These are phyloP conservation scores for Trametes sanguinea DNA, from an alignment of 768 basidiomycete species.

Conservation along the genomic window DNA sequence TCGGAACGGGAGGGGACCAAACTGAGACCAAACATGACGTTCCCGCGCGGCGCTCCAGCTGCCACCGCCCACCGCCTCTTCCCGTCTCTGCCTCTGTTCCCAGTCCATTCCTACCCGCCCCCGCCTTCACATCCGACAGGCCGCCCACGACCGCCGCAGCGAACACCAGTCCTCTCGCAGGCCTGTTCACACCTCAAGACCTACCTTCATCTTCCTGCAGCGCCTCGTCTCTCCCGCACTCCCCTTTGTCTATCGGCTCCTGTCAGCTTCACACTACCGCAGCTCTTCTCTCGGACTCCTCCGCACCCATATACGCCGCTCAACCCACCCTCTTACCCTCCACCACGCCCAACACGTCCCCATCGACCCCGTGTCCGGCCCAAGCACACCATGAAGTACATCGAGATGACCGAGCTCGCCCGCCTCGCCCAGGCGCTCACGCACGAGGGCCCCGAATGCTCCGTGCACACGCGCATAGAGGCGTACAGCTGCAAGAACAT, in stretches of 20 bases:
- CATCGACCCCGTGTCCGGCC: neutral
- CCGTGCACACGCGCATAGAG: slow-evolving; percentile 90
- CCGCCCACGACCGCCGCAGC: neutral
- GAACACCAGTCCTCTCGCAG: slow-evolving; percentile 5
- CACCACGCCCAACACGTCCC: neutral
- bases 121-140: neutral
- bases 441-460: slow-evolving; percentile 85
- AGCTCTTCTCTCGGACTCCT: neutral
- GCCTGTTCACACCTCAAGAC: neutral
- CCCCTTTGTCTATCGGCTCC: neutral
- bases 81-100: neutral
- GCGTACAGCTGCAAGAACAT: slow-evolving; percentile 98
- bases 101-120: neutral
- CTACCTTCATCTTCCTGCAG: neutral
- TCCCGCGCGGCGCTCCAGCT: slow-evolving; percentile 14
- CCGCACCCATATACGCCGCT: slow-evolving; percentile 3
- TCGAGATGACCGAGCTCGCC: slow-evolving; percentile 79
- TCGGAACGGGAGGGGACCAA: slow-evolving; percentile 12
- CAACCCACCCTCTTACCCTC: neutral
- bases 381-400: slow-evolving; percentile 74
- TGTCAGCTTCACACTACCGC: slow-evolving; percentile 1
- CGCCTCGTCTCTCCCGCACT: neutral
- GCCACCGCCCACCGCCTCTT: neutral
- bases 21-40: slow-evolving; percentile 22
- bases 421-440: slow-evolving; percentile 77